Conservation (phyloP, 2,329 filamentous ascomycete genomes). For the Penicillium sp. region DNA sequence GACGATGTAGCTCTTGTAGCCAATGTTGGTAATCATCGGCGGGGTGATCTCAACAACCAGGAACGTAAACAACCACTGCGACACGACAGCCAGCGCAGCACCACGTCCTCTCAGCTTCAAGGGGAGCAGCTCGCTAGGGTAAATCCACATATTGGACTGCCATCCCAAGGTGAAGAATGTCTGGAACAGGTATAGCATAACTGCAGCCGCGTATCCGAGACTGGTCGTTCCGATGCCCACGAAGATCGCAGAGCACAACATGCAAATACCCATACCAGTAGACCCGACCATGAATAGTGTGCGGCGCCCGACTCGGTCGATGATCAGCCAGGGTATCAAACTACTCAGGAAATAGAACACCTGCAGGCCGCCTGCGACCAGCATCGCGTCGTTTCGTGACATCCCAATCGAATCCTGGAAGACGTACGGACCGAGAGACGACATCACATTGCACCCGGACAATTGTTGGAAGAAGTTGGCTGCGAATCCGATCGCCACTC, state of each 20-base stretch:
- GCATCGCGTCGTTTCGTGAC: slow-evolving; percentile 29
- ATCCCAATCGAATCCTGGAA: slow-evolving; percentile 46
- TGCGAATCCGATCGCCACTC: slow-evolving; percentile 14
- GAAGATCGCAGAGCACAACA: slow-evolving; percentile 32
- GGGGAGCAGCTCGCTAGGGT: slow-evolving; percentile 22
- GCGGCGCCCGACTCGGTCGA: slow-evolving; percentile 19
- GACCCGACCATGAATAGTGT: slow-evolving; percentile 18
- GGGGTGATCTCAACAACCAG: slow-evolving; percentile 25
- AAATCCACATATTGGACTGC: slow-evolving; percentile 23
- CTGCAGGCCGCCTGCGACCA: slow-evolving; percentile 38
- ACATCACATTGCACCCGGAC: slow-evolving; percentile 21
- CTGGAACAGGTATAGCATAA: slow-evolving; percentile 18
- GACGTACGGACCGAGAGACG: slow-evolving; percentile 33
- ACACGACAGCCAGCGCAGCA: slow-evolving; percentile 24
- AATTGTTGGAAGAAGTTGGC: slow-evolving; percentile 23
- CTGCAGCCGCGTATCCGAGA: slow-evolving; percentile 19
- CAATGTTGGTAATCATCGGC: slow-evolving; percentile 23
- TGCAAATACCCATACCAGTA: slow-evolving; percentile 26
- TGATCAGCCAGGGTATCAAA: slow-evolving; percentile 31
- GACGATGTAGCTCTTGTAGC: slow-evolving; percentile 24
- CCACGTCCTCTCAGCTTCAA: slow-evolving; percentile 20
- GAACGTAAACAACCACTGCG: slow-evolving; percentile 29
- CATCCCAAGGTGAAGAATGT: slow-evolving; percentile 21
- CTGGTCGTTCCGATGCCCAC: slow-evolving; percentile 30
- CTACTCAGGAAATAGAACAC: slow-evolving; percentile 37